Evolutionary conservation across 257 asterid species (phyloP).

Genomic region (Lithospermum erythrorhizon): DNA sequence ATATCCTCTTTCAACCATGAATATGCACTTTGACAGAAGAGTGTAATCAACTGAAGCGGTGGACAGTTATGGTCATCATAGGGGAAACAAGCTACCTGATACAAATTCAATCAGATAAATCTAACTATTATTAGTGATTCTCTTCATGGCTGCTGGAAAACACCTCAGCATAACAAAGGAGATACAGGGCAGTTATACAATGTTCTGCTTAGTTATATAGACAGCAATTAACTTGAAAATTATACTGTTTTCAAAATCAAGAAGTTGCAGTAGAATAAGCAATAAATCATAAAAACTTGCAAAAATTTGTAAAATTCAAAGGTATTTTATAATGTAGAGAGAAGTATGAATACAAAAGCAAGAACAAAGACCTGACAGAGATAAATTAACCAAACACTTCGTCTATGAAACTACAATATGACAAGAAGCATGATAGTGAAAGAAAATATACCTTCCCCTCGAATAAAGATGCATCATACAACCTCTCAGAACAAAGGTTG

Average conservation of each 20-base stretch:
- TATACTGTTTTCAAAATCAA: too few species aligned
- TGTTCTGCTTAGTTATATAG: too few species aligned
- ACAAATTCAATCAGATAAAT: neutral
- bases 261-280: too few species aligned
- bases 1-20: conserved; percentile 99
- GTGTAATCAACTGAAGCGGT: conserved; percentile 81
- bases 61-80: conserved; percentile 98
- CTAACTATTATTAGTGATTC: neutral
- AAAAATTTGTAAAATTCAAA: neutral
- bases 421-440: conserved; percentile 5
- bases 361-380: neutral
- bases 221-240: too few species aligned
- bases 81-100: conserved; percentile 93
- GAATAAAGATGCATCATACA: conserved; percentile 86
- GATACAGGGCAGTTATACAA: too few species aligned
- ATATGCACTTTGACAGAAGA: conserved; percentile 97
- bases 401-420: neutral
- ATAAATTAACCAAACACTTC: neutral
- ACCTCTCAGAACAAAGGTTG: conserved; percentile 97
- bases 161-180: too few species aligned
- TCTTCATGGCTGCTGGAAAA: neutral
- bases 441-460: conserved; percentile 78
- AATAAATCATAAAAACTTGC: neutral
- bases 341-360: neutral
- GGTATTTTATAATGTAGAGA: neutral